Evolutionary conservation across 2,329 filamentous ascomycete genomes (phyloP), one percentile per base, ranked within the genome.

Genomic region (Aspergillus amoenus): DNA sequence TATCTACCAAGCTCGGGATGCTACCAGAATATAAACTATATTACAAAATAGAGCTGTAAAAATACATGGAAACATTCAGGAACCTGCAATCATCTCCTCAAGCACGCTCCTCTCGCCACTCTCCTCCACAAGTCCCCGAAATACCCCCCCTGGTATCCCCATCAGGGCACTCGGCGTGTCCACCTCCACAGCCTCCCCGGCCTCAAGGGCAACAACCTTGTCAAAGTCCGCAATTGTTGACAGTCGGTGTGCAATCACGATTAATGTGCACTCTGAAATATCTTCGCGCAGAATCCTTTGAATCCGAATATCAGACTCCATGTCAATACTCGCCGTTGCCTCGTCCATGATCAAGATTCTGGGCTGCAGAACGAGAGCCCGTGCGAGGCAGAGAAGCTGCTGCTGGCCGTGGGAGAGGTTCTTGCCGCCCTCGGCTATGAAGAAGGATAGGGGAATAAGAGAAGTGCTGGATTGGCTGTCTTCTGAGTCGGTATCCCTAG

Each of bases 181-280:
- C 39, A 57, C 42, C 41, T 59, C 56, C 7, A 22, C 50, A 12
- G 55, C 40, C 15, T 21, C n/a, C 9, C 58, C 58, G 13, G 18
- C 13, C 6, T 60, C 58, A 13, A 60, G 34, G 2, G 57, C 58
- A 17, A 56, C 17, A 12, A 60, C 37, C 5, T 40, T 11, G 11
- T 60, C 58, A n/a, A 47, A 56, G 11, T 57, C 50, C 12, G 47
- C 55, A 41, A 60, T 57, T 4, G 58, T 60, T 3, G 32, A 45
- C 41, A 60, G n/a, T 9, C 58, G 54, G 47, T 60, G 58, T 18
- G 58, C 58, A 42, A 60, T 56, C 7, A 56, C 54, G 1, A 60
- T 15, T 12, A 60, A 30, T 1, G 58, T 60, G 13, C 50, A 51
- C 5, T 18, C 58, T 7, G 6, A 17, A 8, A 57, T 27, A 17